Percentiles rank a stretch among this genome's conserved stretches.
Conservation (phyloP, 2,329 filamentous ascomycete species). For the Aschersonia sp. region DNA sequence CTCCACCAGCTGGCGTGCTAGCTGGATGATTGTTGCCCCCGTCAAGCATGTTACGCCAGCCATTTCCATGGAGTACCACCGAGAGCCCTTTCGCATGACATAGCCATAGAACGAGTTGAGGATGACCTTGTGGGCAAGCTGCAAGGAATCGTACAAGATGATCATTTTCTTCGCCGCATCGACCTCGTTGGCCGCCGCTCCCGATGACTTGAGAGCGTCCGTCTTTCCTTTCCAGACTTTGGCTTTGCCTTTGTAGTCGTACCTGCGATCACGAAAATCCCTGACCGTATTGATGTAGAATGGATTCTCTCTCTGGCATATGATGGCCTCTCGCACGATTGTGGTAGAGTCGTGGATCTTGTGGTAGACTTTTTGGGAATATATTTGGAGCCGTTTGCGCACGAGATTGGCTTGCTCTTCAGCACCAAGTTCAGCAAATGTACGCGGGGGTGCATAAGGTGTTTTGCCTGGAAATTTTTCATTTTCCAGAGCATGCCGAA, state of each 20-base stretch:
- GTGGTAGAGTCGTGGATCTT: slow-evolving; percentile 95
- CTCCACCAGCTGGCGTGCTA: slow-evolving; percentile 87
- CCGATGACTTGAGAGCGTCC: slow-evolving; percentile 68
- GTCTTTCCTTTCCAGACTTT: slow-evolving; percentile 99
- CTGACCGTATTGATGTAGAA: slow-evolving; percentile 97
- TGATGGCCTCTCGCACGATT: slow-evolving; percentile 88
- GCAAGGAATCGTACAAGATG: slow-evolving; percentile 84
- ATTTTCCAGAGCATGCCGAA: slow-evolving; percentile 77
- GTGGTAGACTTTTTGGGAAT: slow-evolving; percentile 98
- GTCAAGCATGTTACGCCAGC: slow-evolving; percentile 95
- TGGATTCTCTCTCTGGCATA: slow-evolving; percentile 93
- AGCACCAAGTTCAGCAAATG: slow-evolving; percentile 64
- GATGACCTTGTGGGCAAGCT: slow-evolving; percentile 97
- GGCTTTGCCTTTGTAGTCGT: slow-evolving; percentile 96
- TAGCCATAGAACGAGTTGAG: slow-evolving; percentile 98
- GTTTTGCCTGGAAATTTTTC: slow-evolving; percentile 77
- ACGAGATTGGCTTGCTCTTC: slow-evolving; percentile 74
- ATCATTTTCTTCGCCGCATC: slow-evolving; percentile 99
- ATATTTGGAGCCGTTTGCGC: slow-evolving; percentile 78
- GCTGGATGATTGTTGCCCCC: slow-evolving; percentile 89
- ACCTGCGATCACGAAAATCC: slow-evolving; percentile 90
- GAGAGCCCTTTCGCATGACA: slow-evolving; percentile 96
- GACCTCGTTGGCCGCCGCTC: slow-evolving; percentile 60
- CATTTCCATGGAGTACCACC: slow-evolving; percentile 99
- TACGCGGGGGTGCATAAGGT: slow-evolving; percentile 53